Conservation (phyloP, 2,329 filamentous ascomycete species). For the Fusarium oxysporum region DNA sequence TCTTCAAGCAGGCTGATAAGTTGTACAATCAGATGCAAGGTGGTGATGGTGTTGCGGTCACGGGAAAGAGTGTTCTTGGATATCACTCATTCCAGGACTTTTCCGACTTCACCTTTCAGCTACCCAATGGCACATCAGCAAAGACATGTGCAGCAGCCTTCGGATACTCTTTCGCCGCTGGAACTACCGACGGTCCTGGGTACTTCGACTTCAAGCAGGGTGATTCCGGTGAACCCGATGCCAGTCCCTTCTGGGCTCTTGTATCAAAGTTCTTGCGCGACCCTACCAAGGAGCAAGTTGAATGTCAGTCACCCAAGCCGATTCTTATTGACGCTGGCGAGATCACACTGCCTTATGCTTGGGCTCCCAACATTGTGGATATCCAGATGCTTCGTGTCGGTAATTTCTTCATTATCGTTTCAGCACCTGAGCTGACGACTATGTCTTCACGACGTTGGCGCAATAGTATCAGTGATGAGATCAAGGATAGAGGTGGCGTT, state of each 20-base stretch:
- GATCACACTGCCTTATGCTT: not conserved
- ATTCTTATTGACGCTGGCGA: constrained; percentile 13
- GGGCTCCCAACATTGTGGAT: constrained; percentile 12
- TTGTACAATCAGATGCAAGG: not conserved
- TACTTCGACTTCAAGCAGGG: constrained; percentile 21
- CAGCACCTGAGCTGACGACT: not conserved
- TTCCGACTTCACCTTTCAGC: not conserved
- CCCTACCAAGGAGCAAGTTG: not conserved
- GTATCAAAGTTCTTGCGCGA: constrained; percentile 11
- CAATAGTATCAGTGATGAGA: not conserved
- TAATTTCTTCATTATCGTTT: constrained; percentile 11
- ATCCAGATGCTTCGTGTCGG: constrained; percentile 12
- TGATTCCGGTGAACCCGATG: not conserved
- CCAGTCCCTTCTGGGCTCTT: constrained; percentile 1
- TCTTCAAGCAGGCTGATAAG: not conserved
- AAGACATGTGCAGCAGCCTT: constrained; percentile 8
- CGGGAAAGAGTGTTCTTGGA: not conserved
- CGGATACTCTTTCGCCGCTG: not conserved
- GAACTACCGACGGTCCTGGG: constrained; percentile 3
- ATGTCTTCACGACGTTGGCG: constrained; percentile 19
- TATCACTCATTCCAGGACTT: constrained; percentile 14
- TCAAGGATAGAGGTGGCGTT: not conserved
- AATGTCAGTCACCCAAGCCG: not conserved
- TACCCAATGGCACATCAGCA: not conserved
- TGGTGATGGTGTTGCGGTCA: not conserved